Conservation (phyloP, 2,329 filamentous ascomycete species). For the Stemphylium beticola region DNA sequence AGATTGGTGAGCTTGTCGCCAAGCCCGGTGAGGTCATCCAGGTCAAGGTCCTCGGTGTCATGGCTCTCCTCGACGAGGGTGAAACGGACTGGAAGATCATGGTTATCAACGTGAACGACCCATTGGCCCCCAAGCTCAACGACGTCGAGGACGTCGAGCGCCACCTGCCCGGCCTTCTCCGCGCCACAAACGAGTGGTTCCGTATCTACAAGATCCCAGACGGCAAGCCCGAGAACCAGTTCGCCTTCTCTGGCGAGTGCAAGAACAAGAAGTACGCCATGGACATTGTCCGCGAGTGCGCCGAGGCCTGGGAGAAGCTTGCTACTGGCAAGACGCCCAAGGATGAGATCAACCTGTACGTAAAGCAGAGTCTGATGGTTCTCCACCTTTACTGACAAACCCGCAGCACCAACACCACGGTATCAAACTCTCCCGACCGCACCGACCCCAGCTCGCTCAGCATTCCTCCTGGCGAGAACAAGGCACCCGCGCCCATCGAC, state of each 20-base stretch:
- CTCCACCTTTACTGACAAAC: conserved; percentile 22
- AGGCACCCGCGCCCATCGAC: conserved; percentile 87
- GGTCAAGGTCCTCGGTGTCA: conserved; percentile 99
- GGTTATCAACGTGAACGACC: conserved; percentile 98
- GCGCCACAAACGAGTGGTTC: conserved; percentile 99
- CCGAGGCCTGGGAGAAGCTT: conserved; percentile 95
- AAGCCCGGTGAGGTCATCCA: conserved; percentile 98
- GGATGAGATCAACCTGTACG: conserved; percentile 82
- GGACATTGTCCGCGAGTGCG: conserved; percentile 94
- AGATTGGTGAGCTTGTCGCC: conserved; percentile 97
- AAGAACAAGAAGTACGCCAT: conserved; percentile 99
- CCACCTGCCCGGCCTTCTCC: conserved; percentile 93
- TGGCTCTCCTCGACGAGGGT: conserved; percentile 98
- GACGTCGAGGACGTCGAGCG: conserved; percentile 99
- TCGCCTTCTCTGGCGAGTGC: conserved; percentile 99
- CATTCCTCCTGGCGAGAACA: conserved; percentile 80
- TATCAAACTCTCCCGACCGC: conserved; percentile 75
- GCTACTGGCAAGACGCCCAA: conserved; percentile 85
- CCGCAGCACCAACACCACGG: conserved; percentile 78
- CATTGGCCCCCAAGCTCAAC: conserved; percentile 93
- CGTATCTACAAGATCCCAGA: conserved; percentile 99
- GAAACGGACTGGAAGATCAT: conserved; percentile 99
- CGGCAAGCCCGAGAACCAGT: conserved; percentile 99
- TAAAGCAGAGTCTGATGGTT: conserved; percentile 42
- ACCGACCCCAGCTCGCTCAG: conserved; percentile 72